A percentile compares a stretch with the other conserved stretches of the same genome.
Conservation (phyloP, 257 asterid genomes). For the Przewalskia tangutica region DNA sequence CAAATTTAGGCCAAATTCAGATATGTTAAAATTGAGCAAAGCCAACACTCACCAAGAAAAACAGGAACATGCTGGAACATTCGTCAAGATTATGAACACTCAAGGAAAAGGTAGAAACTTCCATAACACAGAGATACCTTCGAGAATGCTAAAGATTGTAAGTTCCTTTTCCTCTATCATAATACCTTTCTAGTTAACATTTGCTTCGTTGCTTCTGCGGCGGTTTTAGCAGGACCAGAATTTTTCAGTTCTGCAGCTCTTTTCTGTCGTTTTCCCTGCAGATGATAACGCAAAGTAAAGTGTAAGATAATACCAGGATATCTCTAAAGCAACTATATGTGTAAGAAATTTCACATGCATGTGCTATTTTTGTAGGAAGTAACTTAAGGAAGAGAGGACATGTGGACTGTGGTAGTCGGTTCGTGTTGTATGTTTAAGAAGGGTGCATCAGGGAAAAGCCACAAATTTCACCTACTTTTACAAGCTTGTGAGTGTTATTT, state of each 20-base stretch:
- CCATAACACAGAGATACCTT: not conserved
- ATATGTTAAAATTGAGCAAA: not conserved
- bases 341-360: not conserved
- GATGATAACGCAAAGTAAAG: not conserved
- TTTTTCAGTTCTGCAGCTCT: slow-evolving; percentile 51
- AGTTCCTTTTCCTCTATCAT: not conserved
- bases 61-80: not conserved
- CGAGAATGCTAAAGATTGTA: not conserved
- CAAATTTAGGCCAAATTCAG: not conserved
- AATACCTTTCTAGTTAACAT: slow-evolving; percentile 54
- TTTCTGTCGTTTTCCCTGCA: slow-evolving; percentile 61
- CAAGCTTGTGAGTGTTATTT: not conserved
- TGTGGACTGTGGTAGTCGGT: not conserved
- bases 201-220: slow-evolving; percentile 50
- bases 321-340: not conserved
- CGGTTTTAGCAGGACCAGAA: slow-evolving; percentile 44
- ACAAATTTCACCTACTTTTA: not conserved
- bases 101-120: not conserved
- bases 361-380: not conserved
- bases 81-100: not conserved
- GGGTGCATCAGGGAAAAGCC: not conserved
- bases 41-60: not conserved
- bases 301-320: not conserved
- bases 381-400: not conserved
- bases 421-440: not conserved